Conservation (phyloP, 2,329 filamentous ascomycete genomes). For the Lasiodiplodia citricola region DNA sequence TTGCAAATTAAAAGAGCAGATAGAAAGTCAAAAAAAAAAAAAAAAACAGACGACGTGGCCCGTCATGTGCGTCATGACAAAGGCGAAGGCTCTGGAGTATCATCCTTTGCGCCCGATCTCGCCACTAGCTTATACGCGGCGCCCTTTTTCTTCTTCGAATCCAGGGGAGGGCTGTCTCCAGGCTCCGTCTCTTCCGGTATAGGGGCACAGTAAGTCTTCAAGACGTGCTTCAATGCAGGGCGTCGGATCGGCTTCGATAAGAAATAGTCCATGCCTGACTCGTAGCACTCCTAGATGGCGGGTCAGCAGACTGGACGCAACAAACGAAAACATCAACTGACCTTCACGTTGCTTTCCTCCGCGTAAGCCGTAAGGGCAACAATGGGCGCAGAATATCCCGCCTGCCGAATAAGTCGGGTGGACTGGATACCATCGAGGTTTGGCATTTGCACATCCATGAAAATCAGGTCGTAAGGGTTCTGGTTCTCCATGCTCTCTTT, state of each 20-base stretch:
- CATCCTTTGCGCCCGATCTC: neutral
- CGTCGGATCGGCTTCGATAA: constrained; percentile 76
- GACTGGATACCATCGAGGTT: constrained; percentile 89
- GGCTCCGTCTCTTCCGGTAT: constrained; percentile 70
- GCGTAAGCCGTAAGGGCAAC: constrained; percentile 90
- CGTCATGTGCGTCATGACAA: constrained; percentile 1
- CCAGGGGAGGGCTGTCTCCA: constrained; percentile 9
- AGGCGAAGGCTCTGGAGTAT: neutral
- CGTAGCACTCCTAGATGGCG: constrained; percentile 62
- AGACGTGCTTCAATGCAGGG: constrained; percentile 83
- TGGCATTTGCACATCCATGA: constrained; percentile 97
- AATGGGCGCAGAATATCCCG: constrained; percentile 87
- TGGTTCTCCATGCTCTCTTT: constrained; percentile 79
- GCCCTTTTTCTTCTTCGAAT: neutral
- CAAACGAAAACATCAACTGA: constrained; percentile 54
- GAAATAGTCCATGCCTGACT: constrained; percentile 92
- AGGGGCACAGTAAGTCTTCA: constrained; percentile 80
- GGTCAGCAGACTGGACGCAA: constrained; percentile 25
- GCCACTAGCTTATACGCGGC: neutral
- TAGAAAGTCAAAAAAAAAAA: neutral
- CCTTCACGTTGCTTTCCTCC: constrained; percentile 86
- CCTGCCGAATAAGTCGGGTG: constrained; percentile 80
- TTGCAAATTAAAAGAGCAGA: neutral
- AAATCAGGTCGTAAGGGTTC: constrained; percentile 81
- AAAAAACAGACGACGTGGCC: too few species aligned